Percentiles rank a stretch among this genome's conserved stretches.
phyloP scores from a whole-genome alignment of 1,139 yeast species.

The Suhomyces wounanorum region DNA sequence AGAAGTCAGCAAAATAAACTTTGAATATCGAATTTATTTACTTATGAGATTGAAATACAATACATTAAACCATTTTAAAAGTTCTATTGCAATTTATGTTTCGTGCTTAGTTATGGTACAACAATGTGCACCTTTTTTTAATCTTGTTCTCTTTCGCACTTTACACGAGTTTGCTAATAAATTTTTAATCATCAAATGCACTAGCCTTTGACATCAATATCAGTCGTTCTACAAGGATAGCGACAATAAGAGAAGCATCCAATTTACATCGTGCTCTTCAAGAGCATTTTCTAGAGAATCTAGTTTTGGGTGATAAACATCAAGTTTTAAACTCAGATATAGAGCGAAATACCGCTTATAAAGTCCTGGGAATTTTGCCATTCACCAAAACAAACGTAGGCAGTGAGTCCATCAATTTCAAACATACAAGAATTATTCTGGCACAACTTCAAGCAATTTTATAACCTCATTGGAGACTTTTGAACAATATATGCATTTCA shows the following conservation, averaged over 20 bases:
- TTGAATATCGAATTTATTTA: no score
- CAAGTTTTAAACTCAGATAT: neutral
- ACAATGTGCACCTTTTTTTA: neutral
- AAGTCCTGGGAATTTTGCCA: neutral
- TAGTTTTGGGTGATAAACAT: neutral
- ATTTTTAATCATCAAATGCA: constrained; percentile 9
- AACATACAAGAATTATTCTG: neutral
- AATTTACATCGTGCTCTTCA: neutral
- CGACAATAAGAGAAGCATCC: neutral
- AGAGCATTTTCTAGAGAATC: neutral
- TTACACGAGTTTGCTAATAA: constrained; percentile 13
- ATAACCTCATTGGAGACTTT: neutral
- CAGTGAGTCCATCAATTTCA: neutral
- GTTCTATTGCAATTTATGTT: no score
- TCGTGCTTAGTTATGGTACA: neutral
- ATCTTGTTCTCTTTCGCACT: constrained; percentile 9
- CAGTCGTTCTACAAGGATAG: constrained; percentile 6
- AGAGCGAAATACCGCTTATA: neutral
- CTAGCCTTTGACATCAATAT: constrained; percentile 3
- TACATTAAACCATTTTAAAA: no score
- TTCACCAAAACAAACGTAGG: neutral
- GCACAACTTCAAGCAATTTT: neutral
- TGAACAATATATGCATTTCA: neutral
- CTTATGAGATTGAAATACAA: no score
- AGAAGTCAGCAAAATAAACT: no score